Conservation (phyloP, 176 grass and related monocot genomes). For the Olyra latifolia region DNA sequence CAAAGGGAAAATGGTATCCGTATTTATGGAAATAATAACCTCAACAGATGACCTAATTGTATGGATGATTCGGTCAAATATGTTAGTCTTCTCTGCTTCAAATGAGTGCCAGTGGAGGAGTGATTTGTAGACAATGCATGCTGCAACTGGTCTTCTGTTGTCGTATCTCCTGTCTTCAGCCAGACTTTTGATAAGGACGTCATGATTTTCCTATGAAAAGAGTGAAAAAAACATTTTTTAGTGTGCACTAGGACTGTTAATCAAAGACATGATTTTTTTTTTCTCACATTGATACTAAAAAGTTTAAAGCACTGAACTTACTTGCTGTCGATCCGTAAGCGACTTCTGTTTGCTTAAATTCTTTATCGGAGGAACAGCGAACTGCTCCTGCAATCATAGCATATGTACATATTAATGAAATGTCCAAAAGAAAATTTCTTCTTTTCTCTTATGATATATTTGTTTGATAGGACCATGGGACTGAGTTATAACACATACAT, state of each 20-base stretch:
- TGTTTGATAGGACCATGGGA: conserved; percentile 14
- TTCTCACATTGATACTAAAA: not conserved
- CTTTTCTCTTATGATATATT: conserved; percentile 33
- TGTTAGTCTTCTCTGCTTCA: conserved; percentile 89
- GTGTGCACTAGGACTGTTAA: conserved; percentile 9
- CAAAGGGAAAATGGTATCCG: not conserved
- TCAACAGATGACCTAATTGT: conserved; percentile 83
- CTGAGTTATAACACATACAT: conserved; percentile 35
- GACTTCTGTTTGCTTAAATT: conserved; percentile 90
- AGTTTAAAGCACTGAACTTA: conserved; percentile 28
- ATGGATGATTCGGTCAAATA: conserved; percentile 93
- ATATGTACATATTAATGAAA: conserved; percentile 32
- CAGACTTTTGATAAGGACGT: conserved; percentile 80
- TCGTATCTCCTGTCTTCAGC: conserved; percentile 71
- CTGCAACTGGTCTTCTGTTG: conserved; percentile 60
- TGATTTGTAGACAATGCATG: conserved; percentile 87
- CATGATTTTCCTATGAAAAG: conserved; percentile 81
- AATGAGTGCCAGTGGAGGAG: conserved; percentile 89
- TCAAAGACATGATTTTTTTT: conserved; percentile 17
- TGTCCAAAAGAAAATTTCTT: not conserved
- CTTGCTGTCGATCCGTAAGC: conserved; percentile 73
- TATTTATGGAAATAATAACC: conserved; percentile 47
- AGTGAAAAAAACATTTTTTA: conserved; percentile 35
- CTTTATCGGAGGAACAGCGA: conserved; percentile 41
- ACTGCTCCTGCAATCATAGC: conserved; percentile 56